Conservation (phyloP, 2,329 filamentous ascomycete genomes). For the Volutella citrinella region DNA sequence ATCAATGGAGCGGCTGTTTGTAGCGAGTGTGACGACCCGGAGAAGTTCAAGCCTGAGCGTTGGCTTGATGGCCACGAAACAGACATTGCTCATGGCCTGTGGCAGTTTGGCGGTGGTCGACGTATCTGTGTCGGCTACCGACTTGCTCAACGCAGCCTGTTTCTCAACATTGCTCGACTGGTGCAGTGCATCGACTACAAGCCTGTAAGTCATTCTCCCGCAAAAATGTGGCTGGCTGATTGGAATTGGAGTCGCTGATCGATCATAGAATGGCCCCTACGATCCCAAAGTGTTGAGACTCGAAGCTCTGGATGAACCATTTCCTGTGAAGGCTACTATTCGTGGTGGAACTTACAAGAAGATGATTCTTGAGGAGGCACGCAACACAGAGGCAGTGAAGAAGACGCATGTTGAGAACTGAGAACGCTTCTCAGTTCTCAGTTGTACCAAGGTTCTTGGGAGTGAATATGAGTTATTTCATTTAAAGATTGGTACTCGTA, state of each 20-base stretch:
- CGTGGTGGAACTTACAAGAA: conserved; percentile 6
- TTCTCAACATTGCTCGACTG: conserved; percentile 22
- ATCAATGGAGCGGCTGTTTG: conserved; percentile 37
- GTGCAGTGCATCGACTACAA: conserved; percentile 21
- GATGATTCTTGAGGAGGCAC: conserved; percentile 10
- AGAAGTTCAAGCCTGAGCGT: conserved; percentile 31
- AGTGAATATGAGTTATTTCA: too few species aligned
- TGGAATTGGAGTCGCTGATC: neutral
- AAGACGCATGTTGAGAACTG: too few species aligned
- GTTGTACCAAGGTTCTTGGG: too few species aligned
- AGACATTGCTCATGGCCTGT: conserved; percentile 18
- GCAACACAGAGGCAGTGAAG: too few species aligned
- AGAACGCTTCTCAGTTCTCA: too few species aligned
- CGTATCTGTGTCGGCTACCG: conserved; percentile 20
- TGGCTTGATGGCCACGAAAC: conserved; percentile 31
- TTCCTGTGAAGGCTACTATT: conserved; percentile 12
- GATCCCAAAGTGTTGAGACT: conserved; percentile 8
- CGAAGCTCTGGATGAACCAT: conserved; percentile 13
- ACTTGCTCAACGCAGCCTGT: conserved; percentile 23
- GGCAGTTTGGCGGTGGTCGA: conserved; percentile 24
- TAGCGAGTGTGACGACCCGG: conserved; percentile 27
- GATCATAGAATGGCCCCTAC: conserved; percentile 8
- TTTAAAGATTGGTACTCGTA: too few species aligned
- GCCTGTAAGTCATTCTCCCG: conserved; percentile 5
- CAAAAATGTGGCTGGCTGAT: too few species aligned